These are phyloP conservation scores for Astragalus membranaceus DNA, from an alignment of 306 rosid species.

Conservation along the genomic window DNA sequence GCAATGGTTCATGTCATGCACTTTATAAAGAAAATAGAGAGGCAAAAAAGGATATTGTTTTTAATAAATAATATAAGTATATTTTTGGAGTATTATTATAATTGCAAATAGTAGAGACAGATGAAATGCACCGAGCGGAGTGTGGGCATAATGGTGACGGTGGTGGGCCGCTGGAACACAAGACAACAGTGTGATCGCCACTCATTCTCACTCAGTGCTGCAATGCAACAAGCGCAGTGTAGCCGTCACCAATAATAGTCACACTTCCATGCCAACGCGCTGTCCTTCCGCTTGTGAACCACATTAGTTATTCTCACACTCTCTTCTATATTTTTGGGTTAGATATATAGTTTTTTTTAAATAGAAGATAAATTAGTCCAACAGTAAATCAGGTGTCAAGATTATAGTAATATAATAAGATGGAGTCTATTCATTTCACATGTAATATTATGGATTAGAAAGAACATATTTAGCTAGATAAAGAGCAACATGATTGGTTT, in stretches of 20 bases:
- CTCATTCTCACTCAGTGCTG: background rate
- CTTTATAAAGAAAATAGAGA: conserved; percentile 13
- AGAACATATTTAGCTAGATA: too few species aligned
- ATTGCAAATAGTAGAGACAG: background rate
- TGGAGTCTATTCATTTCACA: too few species aligned
- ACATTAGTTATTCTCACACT: too few species aligned
- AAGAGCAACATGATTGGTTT: too few species aligned
- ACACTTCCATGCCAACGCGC: background rate
- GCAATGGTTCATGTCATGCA: conserved; percentile 25
- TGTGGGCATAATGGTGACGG: conserved; percentile 15
- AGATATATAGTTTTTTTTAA: too few species aligned
- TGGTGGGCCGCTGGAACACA: conserved; percentile 7
- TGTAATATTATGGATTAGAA: too few species aligned
- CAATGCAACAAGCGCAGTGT: background rate
- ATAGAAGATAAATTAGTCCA: too few species aligned
- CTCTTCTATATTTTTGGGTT: too few species aligned
- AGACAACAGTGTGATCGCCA: conserved; percentile 20
- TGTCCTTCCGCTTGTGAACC: background rate
- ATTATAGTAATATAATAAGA: too few species aligned
- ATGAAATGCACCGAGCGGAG: conserved; percentile 27
- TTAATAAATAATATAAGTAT: background rate
- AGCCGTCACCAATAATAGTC: background rate
- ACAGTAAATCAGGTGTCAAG: too few species aligned
- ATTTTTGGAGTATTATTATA: background rate
- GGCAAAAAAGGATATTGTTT: background rate